Evolutionary conservation across 73 alveolate species (phyloP).

Genomic region (Blepharisma japonicum): DNA sequence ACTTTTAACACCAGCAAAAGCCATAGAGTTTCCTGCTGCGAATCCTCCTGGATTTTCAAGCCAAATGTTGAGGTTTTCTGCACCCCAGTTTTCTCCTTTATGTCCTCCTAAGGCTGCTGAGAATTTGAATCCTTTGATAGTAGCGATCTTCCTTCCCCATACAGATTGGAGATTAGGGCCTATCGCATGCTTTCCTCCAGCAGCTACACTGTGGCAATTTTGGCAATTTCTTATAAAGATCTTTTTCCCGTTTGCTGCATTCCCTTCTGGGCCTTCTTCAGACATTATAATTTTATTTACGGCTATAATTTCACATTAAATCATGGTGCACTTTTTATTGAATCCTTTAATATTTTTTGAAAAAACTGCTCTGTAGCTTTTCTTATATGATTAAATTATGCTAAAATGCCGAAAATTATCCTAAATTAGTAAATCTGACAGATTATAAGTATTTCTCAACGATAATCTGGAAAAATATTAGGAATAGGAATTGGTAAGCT

Average conservation of each 20-base stretch:
- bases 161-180: not conserved
- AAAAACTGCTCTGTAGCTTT: too few species aligned
- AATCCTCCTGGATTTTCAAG: not conserved
- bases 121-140: not conserved
- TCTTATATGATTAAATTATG: too few species aligned
- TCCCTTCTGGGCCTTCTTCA: not conserved
- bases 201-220: slow-evolving; percentile 4
- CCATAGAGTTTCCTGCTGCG: slow-evolving; percentile 13
- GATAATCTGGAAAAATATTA: too few species aligned
- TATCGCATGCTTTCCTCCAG: not conserved
- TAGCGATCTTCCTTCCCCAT: slow-evolving; percentile 6
- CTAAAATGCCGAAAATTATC: too few species aligned
- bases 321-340: too few species aligned
- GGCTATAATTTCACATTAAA: too few species aligned
- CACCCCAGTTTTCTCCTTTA: not conserved
- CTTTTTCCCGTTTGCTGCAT: slow-evolving; percentile 4
- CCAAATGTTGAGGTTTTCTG: not conserved
- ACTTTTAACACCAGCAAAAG: slow-evolving; percentile 16
- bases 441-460: too few species aligned
- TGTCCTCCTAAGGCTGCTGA: not conserved
- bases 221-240: not conserved
- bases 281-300: too few species aligned
- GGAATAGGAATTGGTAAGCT: too few species aligned
- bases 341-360: too few species aligned
- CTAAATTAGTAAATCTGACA: too few species aligned